Evolutionary conservation across 305 asterid species (phyloP), one percentile per base, ranked within the genome.

Genomic region (Euphrasia arctica): DNA sequence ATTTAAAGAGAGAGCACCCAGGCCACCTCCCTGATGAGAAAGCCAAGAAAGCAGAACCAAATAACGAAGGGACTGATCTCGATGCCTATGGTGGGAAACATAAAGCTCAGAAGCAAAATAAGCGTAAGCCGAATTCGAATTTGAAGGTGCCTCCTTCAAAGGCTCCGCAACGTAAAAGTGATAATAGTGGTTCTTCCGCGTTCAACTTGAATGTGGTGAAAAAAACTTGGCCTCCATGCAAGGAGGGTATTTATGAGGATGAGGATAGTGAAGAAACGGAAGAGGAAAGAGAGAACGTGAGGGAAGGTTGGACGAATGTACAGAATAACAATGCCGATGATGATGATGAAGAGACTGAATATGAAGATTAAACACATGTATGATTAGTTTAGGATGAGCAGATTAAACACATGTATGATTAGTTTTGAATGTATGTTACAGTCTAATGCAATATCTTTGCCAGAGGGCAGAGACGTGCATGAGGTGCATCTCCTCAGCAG

Each of bases 241-340:
- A 87, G 64, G 95, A 87, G 70, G 93, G 80, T 41, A 67, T 67
- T 9, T 85, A 72, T 5, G 85, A 85, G 4, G 98, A 86, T 45
- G 98, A 91, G 74, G 98, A 92, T 75, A 92, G 98, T 56, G 98
- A 92, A 74, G 97, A 92, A 73, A 92, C 98, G 0, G 98, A 92
- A 64, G 98, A 92, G 85, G 98, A 92, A 66, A 67, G 95, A 3
- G 97, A 91, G 9, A 87, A 85, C 60, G 74, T 79, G 0, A 88
- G 79, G 41, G 97, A 82, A 3, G 95, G 87, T 36, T 87, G 95
- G 97, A 81, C 85, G 76, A 85, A 87, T 43, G 85, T 77, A 6
- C 85, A 71, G 5, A 78, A 83, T 55, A 78, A 89, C n/a, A 45
- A 45, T 45, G 14, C 85, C 2, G 57, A 51, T 0, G 96, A 89